Evolutionary conservation across 768 basidiomycete genomes (phyloP).

Genomic region (Hydnum rufescens): DNA sequence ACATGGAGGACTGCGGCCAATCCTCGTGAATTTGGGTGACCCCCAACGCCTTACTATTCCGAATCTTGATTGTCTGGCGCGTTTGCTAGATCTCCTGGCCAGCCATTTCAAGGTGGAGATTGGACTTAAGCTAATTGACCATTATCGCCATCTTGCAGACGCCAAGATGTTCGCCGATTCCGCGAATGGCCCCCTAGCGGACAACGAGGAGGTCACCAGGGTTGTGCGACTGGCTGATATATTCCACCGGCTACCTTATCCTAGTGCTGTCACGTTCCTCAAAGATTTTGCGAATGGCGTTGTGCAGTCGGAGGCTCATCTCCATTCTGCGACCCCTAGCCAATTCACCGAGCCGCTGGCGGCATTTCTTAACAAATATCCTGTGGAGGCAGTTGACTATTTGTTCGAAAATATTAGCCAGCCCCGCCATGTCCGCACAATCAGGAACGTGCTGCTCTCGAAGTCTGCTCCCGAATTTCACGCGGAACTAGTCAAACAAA

Average conservation of each 20-base stretch:
- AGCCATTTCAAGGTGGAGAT: slow-evolving; percentile 99
- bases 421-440: slow-evolving; percentile 60
- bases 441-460: slow-evolving; percentile 66
- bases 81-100: slow-evolving; percentile 79
- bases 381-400: slow-evolving; percentile 64
- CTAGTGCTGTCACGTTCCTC: slow-evolving; percentile 81
- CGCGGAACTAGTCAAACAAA: slow-evolving; percentile 23
- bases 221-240: slow-evolving; percentile 92
- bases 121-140: slow-evolving; percentile 89
- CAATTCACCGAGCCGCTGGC: slow-evolving; percentile 89
- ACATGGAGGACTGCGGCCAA: slow-evolving; percentile 87
- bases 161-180: slow-evolving; percentile 66
- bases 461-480: slow-evolving; percentile 46
- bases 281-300: slow-evolving; percentile 71
- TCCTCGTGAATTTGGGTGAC: slow-evolving; percentile 94
- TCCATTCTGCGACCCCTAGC: slow-evolving; percentile 76
- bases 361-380: slow-evolving; percentile 80
- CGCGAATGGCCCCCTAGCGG: slow-evolving; percentile 56
- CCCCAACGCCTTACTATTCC: slow-evolving; percentile 83
- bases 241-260: slow-evolving; percentile 77
- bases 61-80: slow-evolving; percentile 82
- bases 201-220: slow-evolving; percentile 82
- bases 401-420: slow-evolving; percentile 64
- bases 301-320: slow-evolving; percentile 77
- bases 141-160: slow-evolving; percentile 84